Conservation (phyloP, 805 yeast genomes). For the Hemisphaericaspora nanyangensis region DNA sequence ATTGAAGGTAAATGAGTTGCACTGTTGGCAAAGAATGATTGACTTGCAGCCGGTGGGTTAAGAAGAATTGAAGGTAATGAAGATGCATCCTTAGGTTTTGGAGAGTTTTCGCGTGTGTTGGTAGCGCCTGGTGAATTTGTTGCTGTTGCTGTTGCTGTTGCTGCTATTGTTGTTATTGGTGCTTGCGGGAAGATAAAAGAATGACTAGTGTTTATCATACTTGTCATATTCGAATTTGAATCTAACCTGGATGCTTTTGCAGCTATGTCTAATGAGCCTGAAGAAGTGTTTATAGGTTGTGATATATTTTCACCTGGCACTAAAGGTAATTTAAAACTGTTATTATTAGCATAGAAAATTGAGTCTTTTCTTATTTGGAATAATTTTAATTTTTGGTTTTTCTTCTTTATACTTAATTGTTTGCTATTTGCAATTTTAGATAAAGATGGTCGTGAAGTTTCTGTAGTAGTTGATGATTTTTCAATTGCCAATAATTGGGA, state of each 20-base stretch:
- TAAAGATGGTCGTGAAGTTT: constrained; percentile 14
- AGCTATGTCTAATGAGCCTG: constrained; percentile 1
- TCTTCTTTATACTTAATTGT: constrained; percentile 7
- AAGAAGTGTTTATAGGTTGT: not conserved
- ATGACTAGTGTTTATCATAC: not conserved
- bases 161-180: constrained; percentile 2
- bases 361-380: constrained; percentile 36
- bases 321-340: constrained; percentile 9
- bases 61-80: constrained; percentile 6
- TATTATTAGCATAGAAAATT: constrained; percentile 18
- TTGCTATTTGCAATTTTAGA: constrained; percentile 20
- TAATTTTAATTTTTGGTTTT: constrained; percentile 25
- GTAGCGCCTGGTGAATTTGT: not conserved
- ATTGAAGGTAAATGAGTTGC: constrained; percentile 32
- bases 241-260: not conserved
- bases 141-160: not conserved
- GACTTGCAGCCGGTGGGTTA: constrained; percentile 6
- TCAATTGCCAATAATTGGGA: constrained; percentile 4
- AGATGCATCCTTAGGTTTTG: not conserved
- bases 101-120: not conserved
- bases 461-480: constrained; percentile 7
- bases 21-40: constrained; percentile 1
- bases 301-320: constrained; percentile 4
- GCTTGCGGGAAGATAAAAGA: constrained; percentile 8
- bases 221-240: not conserved